These are phyloP conservation scores for Zoysia pacifica DNA, from an alignment of 176 grass and related monocot genomes.

Conservation along the genomic window DNA sequence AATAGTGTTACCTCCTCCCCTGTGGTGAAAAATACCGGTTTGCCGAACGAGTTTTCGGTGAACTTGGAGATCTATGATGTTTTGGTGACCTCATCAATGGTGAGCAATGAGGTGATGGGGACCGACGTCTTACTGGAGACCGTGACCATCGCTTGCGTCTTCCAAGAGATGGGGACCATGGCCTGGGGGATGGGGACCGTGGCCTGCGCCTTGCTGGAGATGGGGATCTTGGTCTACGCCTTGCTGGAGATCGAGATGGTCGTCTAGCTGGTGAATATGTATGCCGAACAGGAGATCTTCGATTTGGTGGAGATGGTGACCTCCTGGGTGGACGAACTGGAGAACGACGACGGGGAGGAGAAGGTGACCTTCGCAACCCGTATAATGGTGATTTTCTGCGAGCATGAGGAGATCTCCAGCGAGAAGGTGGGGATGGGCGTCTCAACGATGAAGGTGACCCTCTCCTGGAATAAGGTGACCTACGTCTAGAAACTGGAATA, in stretches of 20 bases:
- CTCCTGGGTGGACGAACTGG: conserved; percentile 53
- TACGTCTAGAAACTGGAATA: conserved; percentile 41
- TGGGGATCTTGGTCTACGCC: conserved; percentile 39
- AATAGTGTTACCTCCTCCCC: conserved; percentile 47
- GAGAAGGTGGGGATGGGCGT: conserved; percentile 53
- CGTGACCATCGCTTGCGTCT: conserved; percentile 18
- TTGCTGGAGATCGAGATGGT: conserved; percentile 43
- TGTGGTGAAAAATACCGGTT: conserved; percentile 48
- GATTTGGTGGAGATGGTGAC: conserved; percentile 60
- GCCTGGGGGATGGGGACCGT: conserved; percentile 37
- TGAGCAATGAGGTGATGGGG: conserved; percentile 32
- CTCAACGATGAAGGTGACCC: conserved; percentile 47
- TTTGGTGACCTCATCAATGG: conserved; percentile 37
- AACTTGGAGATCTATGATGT: conserved; percentile 41
- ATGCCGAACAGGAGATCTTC: conserved; percentile 52
- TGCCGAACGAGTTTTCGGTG: conserved; percentile 40
- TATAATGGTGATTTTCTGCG: conserved; percentile 60
- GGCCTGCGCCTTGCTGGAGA: conserved; percentile 37
- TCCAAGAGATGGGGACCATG: conserved; percentile 22
- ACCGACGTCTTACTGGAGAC: conserved; percentile 21
- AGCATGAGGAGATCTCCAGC: conserved; percentile 45
- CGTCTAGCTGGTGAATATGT: conserved; percentile 47
- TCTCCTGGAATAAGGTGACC: conserved; percentile 57
- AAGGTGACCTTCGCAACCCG: conserved; percentile 53
- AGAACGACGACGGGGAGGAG: conserved; percentile 48